Conservation (phyloP, 495 filamentous ascomycete species). For the Neurospora sp. region DNA sequence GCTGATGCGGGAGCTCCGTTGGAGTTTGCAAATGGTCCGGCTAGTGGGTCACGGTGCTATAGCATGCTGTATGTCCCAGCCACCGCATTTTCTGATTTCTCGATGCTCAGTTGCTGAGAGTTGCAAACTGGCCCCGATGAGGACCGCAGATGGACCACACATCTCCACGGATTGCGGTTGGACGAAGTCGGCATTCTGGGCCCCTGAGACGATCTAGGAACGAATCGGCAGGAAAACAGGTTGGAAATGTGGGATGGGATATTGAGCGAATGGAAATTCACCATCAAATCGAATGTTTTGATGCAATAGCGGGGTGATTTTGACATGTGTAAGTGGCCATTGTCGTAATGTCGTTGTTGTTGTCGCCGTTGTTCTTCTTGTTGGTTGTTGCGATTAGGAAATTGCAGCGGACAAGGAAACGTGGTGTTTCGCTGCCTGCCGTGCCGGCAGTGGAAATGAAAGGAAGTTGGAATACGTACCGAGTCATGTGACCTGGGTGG, state of each 20-base stretch:
- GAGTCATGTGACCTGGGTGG: background rate
- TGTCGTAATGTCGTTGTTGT: background rate
- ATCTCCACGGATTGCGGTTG: background rate
- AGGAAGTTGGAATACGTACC: background rate
- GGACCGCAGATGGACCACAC: background rate
- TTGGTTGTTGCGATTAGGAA: background rate
- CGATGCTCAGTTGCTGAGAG: background rate
- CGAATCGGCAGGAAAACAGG: background rate
- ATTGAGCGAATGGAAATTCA: background rate
- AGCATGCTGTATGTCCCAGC: conserved; percentile 13
- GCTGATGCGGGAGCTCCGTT: conserved; percentile 17
- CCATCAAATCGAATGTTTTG: background rate
- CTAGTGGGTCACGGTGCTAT: conserved; percentile 14
- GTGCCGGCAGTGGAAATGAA: background rate
- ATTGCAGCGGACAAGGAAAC: background rate
- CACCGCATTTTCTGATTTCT: conserved; percentile 19
- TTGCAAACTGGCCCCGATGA: background rate
- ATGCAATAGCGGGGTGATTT: background rate
- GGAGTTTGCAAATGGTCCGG: conserved; percentile 4
- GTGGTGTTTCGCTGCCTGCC: background rate
- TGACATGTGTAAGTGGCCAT: background rate
- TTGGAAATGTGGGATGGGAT: background rate
- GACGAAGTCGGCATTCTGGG: background rate
- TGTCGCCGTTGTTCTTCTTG: background rate
- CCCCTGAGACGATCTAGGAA: background rate